Evolutionary conservation across 2,329 filamentous ascomycete genomes (phyloP), one percentile per base, ranked within the genome.

Genomic region (Plectosphaerella plurivora): DNA sequence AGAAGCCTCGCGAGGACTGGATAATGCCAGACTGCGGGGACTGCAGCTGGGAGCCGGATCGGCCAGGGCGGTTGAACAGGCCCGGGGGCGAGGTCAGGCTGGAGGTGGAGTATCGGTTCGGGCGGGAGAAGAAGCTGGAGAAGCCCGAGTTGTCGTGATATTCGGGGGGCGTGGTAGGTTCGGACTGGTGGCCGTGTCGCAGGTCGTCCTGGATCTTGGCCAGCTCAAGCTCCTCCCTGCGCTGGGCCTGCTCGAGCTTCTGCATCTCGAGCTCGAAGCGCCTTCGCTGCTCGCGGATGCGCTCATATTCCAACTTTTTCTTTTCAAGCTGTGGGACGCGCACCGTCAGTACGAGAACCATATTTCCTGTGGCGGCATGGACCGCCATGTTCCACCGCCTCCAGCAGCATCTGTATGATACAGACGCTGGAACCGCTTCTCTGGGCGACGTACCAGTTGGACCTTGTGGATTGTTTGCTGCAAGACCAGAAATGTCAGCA

Each of bases 121-220:
- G 89, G 42, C 91, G 84, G 51, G 90, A 91, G 65, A 94, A 89
- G 59, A 88, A 84, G 63, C 84, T 85, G 52, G 88, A 85, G 63
- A 96, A 93, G 44, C 86, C 87, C 56, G 83, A 76, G 12, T 73
- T 84, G 59, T 96, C 91, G 61, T 86, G 87, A 68, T 94, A 93
- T 69, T 97, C 94, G 33, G 94, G 94, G 20, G 94, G 94, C 20
- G 94, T 99, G 2, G 94, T 97, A 15, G 94, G 94, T 72, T 97
- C 93, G 61, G 90, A 96, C 66, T 95, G 89, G 63, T 92, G 88
- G 51, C 89, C 89, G 53, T 78, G 77, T 57, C 81, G 75, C 53
- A 95, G 79, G 60, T 94, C 89, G 61, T 91, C 86, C 63, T 91
- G 87, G 74, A 97, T 88, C 67, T 89, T 86, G 53, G 88, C 84